These are phyloP conservation scores for Mucor plumbeus DNA, from an alignment of 371 early-diverging fungal genomes.

Conservation along the genomic window DNA sequence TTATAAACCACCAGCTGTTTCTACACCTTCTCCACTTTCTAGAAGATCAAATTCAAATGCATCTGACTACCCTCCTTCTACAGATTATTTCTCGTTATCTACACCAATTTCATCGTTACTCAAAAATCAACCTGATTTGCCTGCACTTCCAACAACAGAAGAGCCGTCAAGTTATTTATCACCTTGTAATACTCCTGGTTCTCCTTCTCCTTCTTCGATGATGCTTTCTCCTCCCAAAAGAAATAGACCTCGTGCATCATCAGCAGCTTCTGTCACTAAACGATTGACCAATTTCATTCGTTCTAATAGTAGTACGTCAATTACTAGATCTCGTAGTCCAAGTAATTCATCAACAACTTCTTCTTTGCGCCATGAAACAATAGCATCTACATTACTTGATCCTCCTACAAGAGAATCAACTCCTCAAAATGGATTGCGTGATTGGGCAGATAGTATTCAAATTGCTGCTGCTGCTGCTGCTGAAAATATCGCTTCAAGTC, in stretches of 20 bases:
- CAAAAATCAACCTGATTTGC: constrained; percentile 27
- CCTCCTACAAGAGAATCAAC: background rate
- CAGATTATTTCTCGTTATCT: constrained; percentile 13
- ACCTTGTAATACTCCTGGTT: background rate
- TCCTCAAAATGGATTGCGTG: background rate
- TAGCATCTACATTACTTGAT: background rate
- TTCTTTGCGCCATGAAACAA: background rate
- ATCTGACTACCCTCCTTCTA: background rate
- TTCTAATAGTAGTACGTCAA: constrained; percentile 16
- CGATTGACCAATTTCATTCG: constrained; percentile 31
- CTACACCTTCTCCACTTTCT: constrained; percentile 8
- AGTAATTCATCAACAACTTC: constrained; percentile 21
- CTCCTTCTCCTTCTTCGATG: background rate
- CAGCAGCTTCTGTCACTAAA: constrained; percentile 31
- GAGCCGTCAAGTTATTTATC: background rate
- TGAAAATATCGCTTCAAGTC: background rate
- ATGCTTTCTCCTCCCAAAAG: constrained; percentile 1
- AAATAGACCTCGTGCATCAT: constrained; percentile 29
- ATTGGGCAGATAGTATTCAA: constrained; percentile 18
- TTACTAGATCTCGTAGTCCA: constrained; percentile 10
- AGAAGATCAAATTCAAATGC: constrained; percentile 4
- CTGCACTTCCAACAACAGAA: constrained; percentile 23
- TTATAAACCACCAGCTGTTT: background rate
- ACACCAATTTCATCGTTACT: constrained; percentile 25
- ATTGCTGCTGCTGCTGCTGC: constrained; percentile 7